phyloP scores from a whole-genome alignment of 441 rosid genomes.

The Mallotus japonicus region DNA sequence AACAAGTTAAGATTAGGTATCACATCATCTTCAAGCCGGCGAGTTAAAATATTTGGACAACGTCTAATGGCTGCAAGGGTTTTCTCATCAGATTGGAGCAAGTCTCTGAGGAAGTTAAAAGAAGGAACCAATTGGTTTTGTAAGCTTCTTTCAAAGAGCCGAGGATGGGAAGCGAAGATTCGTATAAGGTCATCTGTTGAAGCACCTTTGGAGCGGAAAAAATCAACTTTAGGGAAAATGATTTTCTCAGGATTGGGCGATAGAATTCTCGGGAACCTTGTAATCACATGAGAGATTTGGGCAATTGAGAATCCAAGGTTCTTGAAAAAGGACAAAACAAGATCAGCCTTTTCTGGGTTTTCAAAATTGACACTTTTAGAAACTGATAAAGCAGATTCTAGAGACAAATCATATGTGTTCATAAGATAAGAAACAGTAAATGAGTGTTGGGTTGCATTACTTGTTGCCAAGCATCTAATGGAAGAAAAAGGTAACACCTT shows the following conservation, averaged over 20 bases:
- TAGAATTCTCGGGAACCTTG: neutral
- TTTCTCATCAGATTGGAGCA: slow-evolving; percentile 12
- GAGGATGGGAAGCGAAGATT: neutral
- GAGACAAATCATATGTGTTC: slow-evolving; percentile 22
- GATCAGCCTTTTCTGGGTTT: slow-evolving; percentile 15
- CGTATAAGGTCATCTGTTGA: slow-evolving; percentile 19
- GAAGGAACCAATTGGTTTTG: slow-evolving; percentile 5
- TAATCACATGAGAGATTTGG: slow-evolving; percentile 5
- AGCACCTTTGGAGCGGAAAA: slow-evolving; percentile 16
- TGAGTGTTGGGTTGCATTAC: slow-evolving; percentile 1
- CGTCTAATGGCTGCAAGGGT: neutral
- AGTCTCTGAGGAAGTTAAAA: neutral
- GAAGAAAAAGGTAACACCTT: neutral
- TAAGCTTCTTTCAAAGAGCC: slow-evolving; percentile 2
- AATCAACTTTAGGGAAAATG: slow-evolving; percentile 17
- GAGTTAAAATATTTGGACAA: neutral
- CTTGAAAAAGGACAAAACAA: slow-evolving; percentile 15
- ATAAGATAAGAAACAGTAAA: slow-evolving; percentile 20
- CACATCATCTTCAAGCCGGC: neutral
- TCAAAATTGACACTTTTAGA: slow-evolving; percentile 7
- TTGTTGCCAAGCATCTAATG: neutral
- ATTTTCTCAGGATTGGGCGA: neutral
- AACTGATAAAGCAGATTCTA: slow-evolving; percentile 18
- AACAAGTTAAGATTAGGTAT: neutral
- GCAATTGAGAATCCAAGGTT: slow-evolving; percentile 8